Evolutionary conservation across 1,284 basidiomycete species (phyloP).

Genomic region (Trichosporon ovoides): DNA sequence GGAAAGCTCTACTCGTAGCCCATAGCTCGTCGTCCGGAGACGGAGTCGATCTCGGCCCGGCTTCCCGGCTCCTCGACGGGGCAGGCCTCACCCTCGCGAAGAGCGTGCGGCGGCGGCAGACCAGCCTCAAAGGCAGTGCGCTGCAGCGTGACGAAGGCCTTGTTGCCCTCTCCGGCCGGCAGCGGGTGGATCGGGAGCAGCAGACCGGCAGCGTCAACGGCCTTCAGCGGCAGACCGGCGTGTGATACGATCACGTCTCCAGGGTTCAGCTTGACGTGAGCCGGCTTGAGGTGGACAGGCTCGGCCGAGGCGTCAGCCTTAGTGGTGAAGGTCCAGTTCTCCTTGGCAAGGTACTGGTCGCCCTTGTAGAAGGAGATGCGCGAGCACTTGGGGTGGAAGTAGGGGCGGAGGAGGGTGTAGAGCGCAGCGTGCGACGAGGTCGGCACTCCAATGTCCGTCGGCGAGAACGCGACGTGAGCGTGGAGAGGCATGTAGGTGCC

Average conservation of each 20-base stretch:
- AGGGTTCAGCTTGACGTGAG: constrained; percentile 27
- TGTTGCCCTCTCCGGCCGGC: constrained; percentile 20
- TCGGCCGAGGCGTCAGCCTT: constrained; percentile 25
- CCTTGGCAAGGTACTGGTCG: constrained; percentile 29
- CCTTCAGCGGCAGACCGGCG: constrained; percentile 24
- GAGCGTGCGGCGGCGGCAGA: constrained; percentile 30
- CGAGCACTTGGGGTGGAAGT: constrained; percentile 30
- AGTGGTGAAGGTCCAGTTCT: constrained; percentile 32
- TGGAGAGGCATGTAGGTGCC: constrained; percentile 24
- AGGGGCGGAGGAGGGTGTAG: constrained; percentile 40
- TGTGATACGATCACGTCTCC: constrained; percentile 41
- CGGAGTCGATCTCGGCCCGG: constrained; percentile 19
- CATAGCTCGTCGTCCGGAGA: constrained; percentile 36
- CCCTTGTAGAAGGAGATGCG: constrained; percentile 40
- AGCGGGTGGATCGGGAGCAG: constrained; percentile 35
- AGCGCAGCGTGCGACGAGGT: constrained; percentile 31
- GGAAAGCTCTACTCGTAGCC: constrained; percentile 28
- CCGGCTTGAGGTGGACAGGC: constrained; percentile 21
- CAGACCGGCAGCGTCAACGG: constrained; percentile 17
- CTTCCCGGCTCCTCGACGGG: constrained; percentile 29
- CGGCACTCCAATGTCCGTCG: constrained; percentile 22
- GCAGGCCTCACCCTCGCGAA: constrained; percentile 18
- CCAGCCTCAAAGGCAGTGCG: constrained; percentile 37
- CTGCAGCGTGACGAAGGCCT: constrained; percentile 27
- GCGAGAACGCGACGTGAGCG: constrained; percentile 37